These are phyloP conservation scores for Boletus eberwhitei DNA, from an alignment of 768 basidiomycete species.

Conservation along the genomic window DNA sequence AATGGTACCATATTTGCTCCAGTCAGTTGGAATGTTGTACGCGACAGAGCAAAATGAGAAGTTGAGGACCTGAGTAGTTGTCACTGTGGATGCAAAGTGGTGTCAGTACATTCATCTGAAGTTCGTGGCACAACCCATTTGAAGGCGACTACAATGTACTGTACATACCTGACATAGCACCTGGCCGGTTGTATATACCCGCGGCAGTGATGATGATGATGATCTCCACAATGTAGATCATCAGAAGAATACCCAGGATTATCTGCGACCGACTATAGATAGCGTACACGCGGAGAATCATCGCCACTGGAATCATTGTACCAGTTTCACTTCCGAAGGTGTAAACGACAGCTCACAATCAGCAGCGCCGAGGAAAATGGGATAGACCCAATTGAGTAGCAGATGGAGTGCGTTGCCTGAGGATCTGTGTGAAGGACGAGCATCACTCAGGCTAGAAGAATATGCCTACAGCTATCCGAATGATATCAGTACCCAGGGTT, in stretches of 20 bases:
- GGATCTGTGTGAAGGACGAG: background rate
- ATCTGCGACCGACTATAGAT: background rate
- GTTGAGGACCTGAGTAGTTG: background rate
- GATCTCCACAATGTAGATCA: background rate
- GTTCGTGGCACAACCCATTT: background rate
- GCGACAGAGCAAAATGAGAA: background rate
- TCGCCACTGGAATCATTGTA: background rate
- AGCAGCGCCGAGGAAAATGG: background rate
- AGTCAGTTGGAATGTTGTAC: background rate
- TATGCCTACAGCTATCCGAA: background rate
- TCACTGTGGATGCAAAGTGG: background rate
- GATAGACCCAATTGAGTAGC: background rate
- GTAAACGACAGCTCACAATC: background rate
- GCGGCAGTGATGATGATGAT: no score
- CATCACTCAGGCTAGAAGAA: background rate
- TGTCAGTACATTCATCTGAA: background rate
- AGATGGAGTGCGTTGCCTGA: background rate
- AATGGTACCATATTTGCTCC: background rate
- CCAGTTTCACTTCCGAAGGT: background rate
- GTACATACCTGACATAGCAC: no score
- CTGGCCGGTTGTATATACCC: no score
- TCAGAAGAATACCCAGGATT: background rate
- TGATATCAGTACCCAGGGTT: background rate
- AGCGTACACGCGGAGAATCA: background rate
- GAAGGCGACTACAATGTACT: no score